A percentile compares a stretch with the other conserved stretches of the same genome.
Conservation (phyloP, 768 basidiomycete genomes). For the Kwoniella mangroviensis region DNA sequence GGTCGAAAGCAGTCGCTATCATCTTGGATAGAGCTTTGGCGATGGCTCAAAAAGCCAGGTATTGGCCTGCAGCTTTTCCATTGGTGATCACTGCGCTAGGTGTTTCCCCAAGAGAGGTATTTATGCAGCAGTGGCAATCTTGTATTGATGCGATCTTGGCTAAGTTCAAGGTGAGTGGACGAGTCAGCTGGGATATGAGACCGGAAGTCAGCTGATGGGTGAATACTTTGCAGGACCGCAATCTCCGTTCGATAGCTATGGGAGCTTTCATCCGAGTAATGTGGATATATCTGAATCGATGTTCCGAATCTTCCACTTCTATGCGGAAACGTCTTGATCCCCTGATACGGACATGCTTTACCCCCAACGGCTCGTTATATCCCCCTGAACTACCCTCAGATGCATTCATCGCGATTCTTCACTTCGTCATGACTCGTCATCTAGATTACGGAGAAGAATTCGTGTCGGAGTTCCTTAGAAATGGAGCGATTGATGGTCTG, state of each 20-base stretch:
- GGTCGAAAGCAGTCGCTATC: constrained; percentile 89
- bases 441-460: constrained; percentile 83
- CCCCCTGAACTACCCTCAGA: constrained; percentile 80
- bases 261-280: constrained; percentile 81
- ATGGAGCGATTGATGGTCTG: constrained; percentile 61
- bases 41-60: constrained; percentile 72
- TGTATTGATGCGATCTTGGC: constrained; percentile 74
- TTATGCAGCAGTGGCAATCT: constrained; percentile 77
- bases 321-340: constrained; percentile 78
- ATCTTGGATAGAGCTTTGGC: constrained; percentile 58
- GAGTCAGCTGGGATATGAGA: too few relatives aligned
- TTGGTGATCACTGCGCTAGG: constrained; percentile 81
- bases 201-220: background rate
- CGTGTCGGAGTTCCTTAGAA: constrained; percentile 78
- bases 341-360: constrained; percentile 56
- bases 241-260: constrained; percentile 70
- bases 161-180: constrained; percentile 73
- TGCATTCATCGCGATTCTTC: constrained; percentile 74
- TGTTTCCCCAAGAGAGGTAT: constrained; percentile 82
- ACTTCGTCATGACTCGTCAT: constrained; percentile 81
- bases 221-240: constrained; percentile 69
- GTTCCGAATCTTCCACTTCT: constrained; percentile 79
- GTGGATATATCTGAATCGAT: constrained; percentile 96
- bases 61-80: constrained; percentile 86
- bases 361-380: constrained; percentile 71